Evolutionary conservation across 1,284 basidiomycete species (phyloP), one percentile per base, ranked within the genome.

Genomic region (Malassezia slooffiae): DNA sequence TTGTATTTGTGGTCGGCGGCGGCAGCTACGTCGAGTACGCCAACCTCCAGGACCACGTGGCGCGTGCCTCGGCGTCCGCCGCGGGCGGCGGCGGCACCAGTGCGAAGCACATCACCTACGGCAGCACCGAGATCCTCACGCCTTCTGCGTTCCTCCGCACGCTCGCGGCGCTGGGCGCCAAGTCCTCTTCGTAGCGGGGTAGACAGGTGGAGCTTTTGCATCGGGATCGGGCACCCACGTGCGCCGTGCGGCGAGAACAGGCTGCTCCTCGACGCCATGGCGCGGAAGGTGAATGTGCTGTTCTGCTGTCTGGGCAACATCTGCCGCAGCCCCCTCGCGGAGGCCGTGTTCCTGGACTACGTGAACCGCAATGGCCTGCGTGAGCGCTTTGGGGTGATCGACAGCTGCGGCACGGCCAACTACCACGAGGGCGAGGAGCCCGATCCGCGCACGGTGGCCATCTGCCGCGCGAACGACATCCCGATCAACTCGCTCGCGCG

Each of bases 11-110:
- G 12, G 90, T 97, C 1, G 93, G 93, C 4, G 93, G 93, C 4
- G 93, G 89, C 1, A 83, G 88, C 16, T 93, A 97, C 64, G 88
- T 97, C 40, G 93, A 99, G 72, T 95, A 91, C 62, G 86, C 88
- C 6, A 97, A 97, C 70, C 72, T 99, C 55, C 57, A 59, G 31
- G 62, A 68, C 37, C 66, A 59, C 32, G 58, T 58, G 4, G 42
- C 48, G 8, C 43, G 63, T 29, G 41, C 43, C 1, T 54, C 50
- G 21, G 49, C 27, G n/a, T 27, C 47, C n/a, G 42, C 27, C 33
- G 35, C 39, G 7, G 35, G 40, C 7, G 54, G 45, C 3, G 70
- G 70, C 3, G 34, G 38, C 4, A 34, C 26, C 12, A 26, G 28
- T 31, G 19, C 49, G 15, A 5, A 60, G 57, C 46, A 78, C 78